Conservation (phyloP, 1,284 basidiomycete species). For the Boletus calvinii region DNA sequence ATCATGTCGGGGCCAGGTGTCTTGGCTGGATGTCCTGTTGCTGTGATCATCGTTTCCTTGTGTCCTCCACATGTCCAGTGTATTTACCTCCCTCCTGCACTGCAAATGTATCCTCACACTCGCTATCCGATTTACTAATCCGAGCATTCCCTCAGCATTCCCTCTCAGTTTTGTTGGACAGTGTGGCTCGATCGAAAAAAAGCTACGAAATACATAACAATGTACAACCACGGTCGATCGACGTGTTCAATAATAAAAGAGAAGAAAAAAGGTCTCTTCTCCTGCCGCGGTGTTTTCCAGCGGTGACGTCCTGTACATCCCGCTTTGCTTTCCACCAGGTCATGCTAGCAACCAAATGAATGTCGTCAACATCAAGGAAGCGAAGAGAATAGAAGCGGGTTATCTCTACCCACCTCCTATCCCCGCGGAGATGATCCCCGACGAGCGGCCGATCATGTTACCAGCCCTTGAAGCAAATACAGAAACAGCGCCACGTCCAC, state of each 20-base stretch:
- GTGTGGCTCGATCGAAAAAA: constrained; percentile 1
- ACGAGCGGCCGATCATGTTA: constrained; percentile 8
- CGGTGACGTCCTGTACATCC: not conserved
- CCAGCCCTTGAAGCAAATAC: constrained; percentile 29
- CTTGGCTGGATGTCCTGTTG: constrained; percentile 1
- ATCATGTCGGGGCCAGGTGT: not conserved
- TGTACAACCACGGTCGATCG: not conserved
- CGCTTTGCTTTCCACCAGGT: not conserved
- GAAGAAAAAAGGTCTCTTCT: not conserved
- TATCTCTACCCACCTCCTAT: constrained; percentile 8
- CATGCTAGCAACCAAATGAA: not conserved
- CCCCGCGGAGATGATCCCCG: constrained; percentile 22
- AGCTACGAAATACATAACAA: constrained; percentile 12
- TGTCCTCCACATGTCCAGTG: constrained; percentile 17
- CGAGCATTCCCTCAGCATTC: not conserved
- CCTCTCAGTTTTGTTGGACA: too few species aligned
- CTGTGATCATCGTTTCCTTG: constrained; percentile 3
- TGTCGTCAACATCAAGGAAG: not conserved
- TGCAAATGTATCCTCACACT: constrained; percentile 25
- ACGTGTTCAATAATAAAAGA: not conserved
- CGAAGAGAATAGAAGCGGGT: not conserved
- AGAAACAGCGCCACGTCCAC: constrained; percentile 21
- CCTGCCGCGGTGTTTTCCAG: not conserved
- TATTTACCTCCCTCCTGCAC: constrained; percentile 19
- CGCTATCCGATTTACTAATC: constrained; percentile 18